phyloP scores from a whole-genome alignment of 768 basidiomycete species.

The Mycena leptocephala region DNA sequence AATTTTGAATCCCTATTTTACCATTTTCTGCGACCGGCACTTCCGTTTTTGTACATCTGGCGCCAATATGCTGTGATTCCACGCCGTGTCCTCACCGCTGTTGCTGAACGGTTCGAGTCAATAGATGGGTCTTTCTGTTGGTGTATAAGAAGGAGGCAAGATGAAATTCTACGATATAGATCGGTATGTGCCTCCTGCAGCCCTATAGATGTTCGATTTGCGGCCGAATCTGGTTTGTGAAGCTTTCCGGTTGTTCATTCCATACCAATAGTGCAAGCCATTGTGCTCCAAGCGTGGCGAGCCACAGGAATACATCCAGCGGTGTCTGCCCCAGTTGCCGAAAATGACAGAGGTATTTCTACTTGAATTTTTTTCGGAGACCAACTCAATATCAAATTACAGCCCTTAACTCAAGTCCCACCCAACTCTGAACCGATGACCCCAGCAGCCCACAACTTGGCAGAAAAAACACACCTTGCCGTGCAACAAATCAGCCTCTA shows the following conservation, averaged over 20 bases:
- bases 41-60: not conserved
- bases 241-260: not conserved
- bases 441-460: not conserved
- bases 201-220: not conserved
- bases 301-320: not conserved
- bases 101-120: not conserved
- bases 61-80: not conserved
- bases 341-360: not conserved
- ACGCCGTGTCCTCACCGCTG: not conserved
- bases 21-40: not conserved
- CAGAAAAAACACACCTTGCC: not conserved
- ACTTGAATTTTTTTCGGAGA: not conserved
- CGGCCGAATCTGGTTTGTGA: not conserved
- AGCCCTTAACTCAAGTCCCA: too few species aligned
- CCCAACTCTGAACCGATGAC: too few species aligned
- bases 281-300: not conserved
- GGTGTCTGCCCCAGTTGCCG: not conserved
- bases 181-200: conserved; percentile 18
- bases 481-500: not conserved
- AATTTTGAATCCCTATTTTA: conserved; percentile 3
- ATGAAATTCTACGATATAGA: not conserved
- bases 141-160: not conserved
- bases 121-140: not conserved
- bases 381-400: too few species aligned
- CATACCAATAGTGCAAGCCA: not conserved